Conservation (phyloP, 2,329 filamentous ascomycete species). For the Berkeleyomyces rouxiae region DNA sequence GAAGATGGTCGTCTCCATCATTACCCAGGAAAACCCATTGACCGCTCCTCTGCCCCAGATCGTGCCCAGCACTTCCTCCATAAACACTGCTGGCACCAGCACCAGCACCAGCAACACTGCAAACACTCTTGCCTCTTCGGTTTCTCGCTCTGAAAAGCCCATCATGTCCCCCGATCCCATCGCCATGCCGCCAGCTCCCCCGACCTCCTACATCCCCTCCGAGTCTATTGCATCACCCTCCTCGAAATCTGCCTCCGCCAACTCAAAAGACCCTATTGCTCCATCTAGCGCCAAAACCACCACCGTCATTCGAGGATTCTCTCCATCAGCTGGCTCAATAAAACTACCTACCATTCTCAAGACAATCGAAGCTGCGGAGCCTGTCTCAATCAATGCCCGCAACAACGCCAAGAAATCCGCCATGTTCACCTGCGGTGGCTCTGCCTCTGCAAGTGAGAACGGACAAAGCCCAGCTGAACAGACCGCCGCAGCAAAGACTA, state of each 20-base stretch:
- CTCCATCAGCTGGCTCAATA: slow-evolving; percentile 35
- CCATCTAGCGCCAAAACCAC: neutral
- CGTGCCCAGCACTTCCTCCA: neutral
- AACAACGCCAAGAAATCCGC: slow-evolving; percentile 49
- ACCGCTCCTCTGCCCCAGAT: slow-evolving; percentile 32
- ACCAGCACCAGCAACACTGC: slow-evolving; percentile 26
- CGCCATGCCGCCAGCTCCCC: slow-evolving; percentile 19
- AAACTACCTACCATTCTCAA: slow-evolving; percentile 2
- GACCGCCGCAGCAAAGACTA: slow-evolving; percentile 15
- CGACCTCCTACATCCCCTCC: slow-evolving; percentile 11
- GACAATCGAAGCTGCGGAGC: slow-evolving; percentile 21
- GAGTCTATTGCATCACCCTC: slow-evolving; percentile 10
- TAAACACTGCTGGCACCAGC: slow-evolving; percentile 15
- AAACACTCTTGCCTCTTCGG: slow-evolving; percentile 20
- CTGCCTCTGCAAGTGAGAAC: slow-evolving; percentile 54
- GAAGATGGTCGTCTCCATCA: slow-evolving; percentile 86
- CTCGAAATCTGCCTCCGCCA: neutral
- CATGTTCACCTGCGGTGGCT: slow-evolving; percentile 59
- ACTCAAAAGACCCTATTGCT: slow-evolving; percentile 24
- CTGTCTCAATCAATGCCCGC: slow-evolving; percentile 32
- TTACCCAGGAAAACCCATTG: slow-evolving; percentile 66
- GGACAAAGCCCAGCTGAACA: slow-evolving; percentile 30
- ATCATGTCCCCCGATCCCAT: slow-evolving; percentile 16
- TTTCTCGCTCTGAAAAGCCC: slow-evolving; percentile 18
- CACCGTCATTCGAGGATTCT: slow-evolving; percentile 57